Evolutionary conservation across 768 basidiomycete species (phyloP).

Genomic region (Kwoniella pini): DNA sequence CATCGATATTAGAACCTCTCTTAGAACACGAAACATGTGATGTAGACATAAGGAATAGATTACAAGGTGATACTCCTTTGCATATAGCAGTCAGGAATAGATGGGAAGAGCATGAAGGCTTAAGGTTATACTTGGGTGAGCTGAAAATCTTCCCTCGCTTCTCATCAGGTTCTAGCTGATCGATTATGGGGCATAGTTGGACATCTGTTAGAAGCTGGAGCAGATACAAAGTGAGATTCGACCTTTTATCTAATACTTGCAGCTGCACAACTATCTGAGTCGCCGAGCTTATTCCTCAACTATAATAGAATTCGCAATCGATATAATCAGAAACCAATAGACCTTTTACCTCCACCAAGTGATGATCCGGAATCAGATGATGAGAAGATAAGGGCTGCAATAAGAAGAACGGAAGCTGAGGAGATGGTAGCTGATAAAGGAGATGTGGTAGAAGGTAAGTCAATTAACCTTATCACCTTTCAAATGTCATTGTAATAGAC

Average conservation of each 20-base stretch:
- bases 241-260: background rate
- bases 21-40: slow-evolving; percentile 75
- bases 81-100: slow-evolving; percentile 66
- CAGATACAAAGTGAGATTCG: slow-evolving; percentile 64
- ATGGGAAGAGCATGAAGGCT: slow-evolving; percentile 61
- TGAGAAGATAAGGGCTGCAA: slow-evolving; percentile 59
- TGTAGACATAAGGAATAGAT: slow-evolving; percentile 72
- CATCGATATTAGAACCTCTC: slow-evolving; percentile 69
- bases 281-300: too few relatives aligned
- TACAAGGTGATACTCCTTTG: slow-evolving; percentile 73
- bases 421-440: slow-evolving; percentile 60
- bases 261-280: too few relatives aligned
- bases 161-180: background rate
- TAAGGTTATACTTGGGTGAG: slow-evolving; percentile 62
- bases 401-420: slow-evolving; percentile 62
- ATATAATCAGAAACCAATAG: slow-evolving; percentile 62
- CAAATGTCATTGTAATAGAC: background rate
- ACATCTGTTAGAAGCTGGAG: slow-evolving; percentile 72
- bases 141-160: background rate
- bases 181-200: slow-evolving; percentile 16
- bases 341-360: slow-evolving; percentile 59
- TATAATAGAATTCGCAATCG: slow-evolving; percentile 70
- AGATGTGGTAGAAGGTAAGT: slow-evolving; percentile 68
- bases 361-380: slow-evolving; percentile 57
- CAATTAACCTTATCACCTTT: background rate